These are phyloP conservation scores for Fraxinus ornus DNA, from an alignment of 305 asterid genomes.

Conservation along the genomic window DNA sequence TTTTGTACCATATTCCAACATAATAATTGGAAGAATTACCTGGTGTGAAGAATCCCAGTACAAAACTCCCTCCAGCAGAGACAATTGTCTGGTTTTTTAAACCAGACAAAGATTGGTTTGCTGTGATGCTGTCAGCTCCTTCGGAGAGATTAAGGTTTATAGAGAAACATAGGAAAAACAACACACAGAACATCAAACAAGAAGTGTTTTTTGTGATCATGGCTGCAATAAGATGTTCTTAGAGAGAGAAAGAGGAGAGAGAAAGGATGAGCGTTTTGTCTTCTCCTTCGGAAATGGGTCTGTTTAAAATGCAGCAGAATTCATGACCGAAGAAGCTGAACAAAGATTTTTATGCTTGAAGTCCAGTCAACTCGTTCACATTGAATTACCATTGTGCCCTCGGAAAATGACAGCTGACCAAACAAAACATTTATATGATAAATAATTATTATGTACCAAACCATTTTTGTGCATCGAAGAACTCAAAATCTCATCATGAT, in stretches of 20 bases:
- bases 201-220: conserved; percentile 20
- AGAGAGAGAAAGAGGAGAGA: background rate
- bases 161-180: conserved; percentile 29
- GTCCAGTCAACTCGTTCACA: background rate
- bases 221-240: conserved; percentile 7
- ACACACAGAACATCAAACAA: background rate
- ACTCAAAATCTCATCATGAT: background rate
- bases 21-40: conserved; percentile 47
- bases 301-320: background rate
- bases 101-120: conserved; percentile 32
- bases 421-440: too few species aligned
- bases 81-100: conserved; percentile 30
- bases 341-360: background rate
- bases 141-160: conserved; percentile 11
- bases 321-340: background rate
- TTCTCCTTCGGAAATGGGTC: background rate
- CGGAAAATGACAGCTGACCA: too few species aligned
- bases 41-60: conserved; percentile 40
- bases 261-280: background rate
- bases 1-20: conserved; percentile 71
- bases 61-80: conserved; percentile 39
- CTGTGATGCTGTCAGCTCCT: conserved; percentile 39
- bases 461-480: too few species aligned
- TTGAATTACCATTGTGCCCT: background rate
- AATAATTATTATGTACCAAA: too few species aligned